phyloP scores from a whole-genome alignment of 257 asterid genomes.

The Ilex asprella region DNA sequence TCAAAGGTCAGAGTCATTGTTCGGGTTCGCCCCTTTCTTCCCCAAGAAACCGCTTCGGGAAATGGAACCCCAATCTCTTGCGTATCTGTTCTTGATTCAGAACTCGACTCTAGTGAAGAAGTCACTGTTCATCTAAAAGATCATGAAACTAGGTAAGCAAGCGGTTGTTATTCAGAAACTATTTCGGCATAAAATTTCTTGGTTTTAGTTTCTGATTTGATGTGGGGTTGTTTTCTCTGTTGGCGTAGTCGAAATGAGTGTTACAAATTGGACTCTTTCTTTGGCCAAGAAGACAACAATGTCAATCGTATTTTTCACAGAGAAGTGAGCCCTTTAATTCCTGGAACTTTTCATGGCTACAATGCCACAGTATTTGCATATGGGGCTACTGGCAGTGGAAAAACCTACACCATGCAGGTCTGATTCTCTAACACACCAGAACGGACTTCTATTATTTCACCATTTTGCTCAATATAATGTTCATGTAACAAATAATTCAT shows the following conservation, averaged over 20 bases:
- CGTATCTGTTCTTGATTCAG: conserved; percentile 34
- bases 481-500: too few species aligned
- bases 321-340: conserved; percentile 81
- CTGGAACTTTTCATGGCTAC: conserved; percentile 56
- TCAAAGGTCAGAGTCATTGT: conserved; percentile 66
- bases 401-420: conserved; percentile 95
- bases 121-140: conserved; percentile 70
- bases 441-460: too few species aligned
- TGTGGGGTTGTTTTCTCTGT: background rate
- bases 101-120: conserved; percentile 31
- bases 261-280: conserved; percentile 68
- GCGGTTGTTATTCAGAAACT: background rate
- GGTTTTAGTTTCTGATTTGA: background rate
- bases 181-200: background rate
- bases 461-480: too few species aligned
- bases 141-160: conserved; percentile 53
- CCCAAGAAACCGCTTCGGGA: conserved; percentile 34
- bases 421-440: background rate
- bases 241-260: conserved; percentile 70
- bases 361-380: conserved; percentile 86
- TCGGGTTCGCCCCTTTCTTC: conserved; percentile 76
- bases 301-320: conserved; percentile 48
- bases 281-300: conserved; percentile 56
- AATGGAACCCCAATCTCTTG: conserved; percentile 47
- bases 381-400: conserved; percentile 99